Evolutionary conservation across 768 basidiomycete species (phyloP).

Genomic region (Termitomyces sp.): DNA sequence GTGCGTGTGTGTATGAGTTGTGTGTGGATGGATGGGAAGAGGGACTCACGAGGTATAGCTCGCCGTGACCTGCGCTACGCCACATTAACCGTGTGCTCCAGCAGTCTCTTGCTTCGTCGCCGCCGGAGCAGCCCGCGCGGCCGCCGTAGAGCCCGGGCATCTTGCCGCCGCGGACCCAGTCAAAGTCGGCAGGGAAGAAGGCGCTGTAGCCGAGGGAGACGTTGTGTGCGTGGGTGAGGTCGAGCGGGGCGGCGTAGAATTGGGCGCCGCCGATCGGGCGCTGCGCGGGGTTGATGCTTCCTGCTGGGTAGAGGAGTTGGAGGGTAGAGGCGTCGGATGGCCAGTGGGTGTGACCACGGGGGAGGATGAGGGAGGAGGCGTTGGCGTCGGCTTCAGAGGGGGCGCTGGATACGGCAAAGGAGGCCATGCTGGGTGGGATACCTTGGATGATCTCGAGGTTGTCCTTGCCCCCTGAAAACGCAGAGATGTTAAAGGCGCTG

Average conservation of each 20-base stretch:
- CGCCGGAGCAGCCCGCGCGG: constrained; percentile 64
- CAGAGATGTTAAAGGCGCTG: constrained; percentile 49
- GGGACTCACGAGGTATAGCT: constrained; percentile 58
- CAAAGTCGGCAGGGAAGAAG: constrained; percentile 70
- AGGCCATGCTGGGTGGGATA: constrained; percentile 27
- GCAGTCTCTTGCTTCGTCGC: constrained; percentile 63
- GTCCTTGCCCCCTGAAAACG: constrained; percentile 45
- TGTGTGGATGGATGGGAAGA: too few species aligned
- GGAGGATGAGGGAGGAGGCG: background rate
- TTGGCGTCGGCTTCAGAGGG: background rate
- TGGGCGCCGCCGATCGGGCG: constrained; percentile 67
- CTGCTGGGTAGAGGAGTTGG: constrained; percentile 61
- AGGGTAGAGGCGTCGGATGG: constrained; percentile 35
- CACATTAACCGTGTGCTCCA: constrained; percentile 89
- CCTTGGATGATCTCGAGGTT: constrained; percentile 54
- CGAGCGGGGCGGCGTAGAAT: constrained; percentile 48
- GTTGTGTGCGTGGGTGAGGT: constrained; percentile 40
- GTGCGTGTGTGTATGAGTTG: too few species aligned
- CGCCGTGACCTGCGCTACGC: constrained; percentile 60
- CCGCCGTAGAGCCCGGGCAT: constrained; percentile 79
- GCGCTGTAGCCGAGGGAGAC: constrained; percentile 66
- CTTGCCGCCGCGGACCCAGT: constrained; percentile 81
- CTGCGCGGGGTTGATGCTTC: constrained; percentile 63
- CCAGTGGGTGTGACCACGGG: constrained; percentile 3
- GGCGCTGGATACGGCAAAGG: constrained; percentile 7